Evolutionary conservation across 2,329 filamentous ascomycete species (phyloP), one percentile per base, ranked within the genome.

Genomic region (Epichloe amarillans): DNA sequence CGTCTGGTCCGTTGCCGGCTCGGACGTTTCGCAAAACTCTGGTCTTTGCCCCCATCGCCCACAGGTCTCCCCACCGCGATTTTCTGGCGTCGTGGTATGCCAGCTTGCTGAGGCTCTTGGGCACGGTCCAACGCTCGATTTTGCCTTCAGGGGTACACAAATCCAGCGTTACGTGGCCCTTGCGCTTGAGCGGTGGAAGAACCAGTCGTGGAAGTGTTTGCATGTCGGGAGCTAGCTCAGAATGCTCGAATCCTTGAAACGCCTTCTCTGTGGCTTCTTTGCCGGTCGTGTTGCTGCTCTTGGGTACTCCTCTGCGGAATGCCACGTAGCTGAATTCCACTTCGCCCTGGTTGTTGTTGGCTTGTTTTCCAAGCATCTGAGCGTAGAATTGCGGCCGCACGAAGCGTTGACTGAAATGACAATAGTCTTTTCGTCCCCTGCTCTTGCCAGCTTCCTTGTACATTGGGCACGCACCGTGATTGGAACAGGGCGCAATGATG

Each of bases 1-100:
- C 75, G 30, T 72, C 67, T 0, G 63, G 63, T 49, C 67, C 68
- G 54, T 62, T 65, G 49, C 86, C 86, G 3, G 85, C 67, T 7
- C 82, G 77, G 42, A 86, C 69, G 14, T 70, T 72, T 45, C 86
- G 72, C 2, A 67, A 62, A 4, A 85, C 77, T 12, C 88, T 76
- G 0, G 88, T 94, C 74, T 97, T 97, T 21, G 90, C 91, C 0
- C 93, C 93, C 0, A 97, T 73, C 0, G 91, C 89, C 93, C 93
- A 98, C 10, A 97, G 73, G 64, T 97, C 93, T 39, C 93, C 93
- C 93, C 91, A 97, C 49, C 71, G 72, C 0, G 84, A 79, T 69
- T 98, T 98, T 54, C 93, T 82, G 37, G 93, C 93, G 63, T 97
- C 93, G 59, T 86, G 88, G 69, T 91, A 97, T 1, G 89, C 89